These are phyloP conservation scores for Saprolegnia parasitica DNA, from an alignment of 352 stramenopile genomes.

Conservation along the genomic window DNA sequence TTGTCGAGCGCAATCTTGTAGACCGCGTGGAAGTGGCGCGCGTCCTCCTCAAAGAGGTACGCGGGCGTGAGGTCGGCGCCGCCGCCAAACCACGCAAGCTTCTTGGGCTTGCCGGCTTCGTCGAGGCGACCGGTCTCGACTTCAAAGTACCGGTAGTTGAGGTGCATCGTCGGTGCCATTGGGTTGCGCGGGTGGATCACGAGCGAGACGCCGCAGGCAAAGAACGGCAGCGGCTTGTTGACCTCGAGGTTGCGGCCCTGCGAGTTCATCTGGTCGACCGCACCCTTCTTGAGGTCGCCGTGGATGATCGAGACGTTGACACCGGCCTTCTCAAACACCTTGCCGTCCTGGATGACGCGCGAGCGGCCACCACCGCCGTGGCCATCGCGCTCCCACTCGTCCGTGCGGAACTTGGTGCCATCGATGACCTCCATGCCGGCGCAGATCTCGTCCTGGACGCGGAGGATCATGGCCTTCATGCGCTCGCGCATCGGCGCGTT, in stretches of 20 bases:
- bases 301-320: slow-evolving; percentile 98
- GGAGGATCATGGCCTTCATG: slow-evolving; percentile 78
- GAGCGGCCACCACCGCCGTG: slow-evolving; percentile 93
- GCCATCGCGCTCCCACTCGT: slow-evolving; percentile 92
- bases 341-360: slow-evolving; percentile 91
- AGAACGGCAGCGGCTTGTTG: slow-evolving; percentile 89
- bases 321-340: slow-evolving; percentile 97
- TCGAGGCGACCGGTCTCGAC: slow-evolving; percentile 75
- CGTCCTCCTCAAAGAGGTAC: slow-evolving; percentile 95
- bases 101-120: slow-evolving; percentile 74
- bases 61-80: slow-evolving; percentile 96
- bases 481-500: slow-evolving; percentile 60
- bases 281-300: slow-evolving; percentile 89
- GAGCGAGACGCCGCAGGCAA: slow-evolving; percentile 92
- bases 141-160: slow-evolving; percentile 99
- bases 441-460: slow-evolving; percentile 84
- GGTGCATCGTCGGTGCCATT: slow-evolving; percentile 95
- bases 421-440: slow-evolving; percentile 88
- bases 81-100: slow-evolving; percentile 92
- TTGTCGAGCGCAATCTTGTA: slow-evolving; percentile 94
- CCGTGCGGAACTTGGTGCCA: slow-evolving; percentile 91
- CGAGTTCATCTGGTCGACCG: slow-evolving; percentile 73
- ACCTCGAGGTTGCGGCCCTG: slow-evolving; percentile 70
- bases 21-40: slow-evolving; percentile 96
- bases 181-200: slow-evolving; percentile 96